Base-by-base conservation (phyloP, 345 rosid species). In the Eucalyptus pumila region DNA sequence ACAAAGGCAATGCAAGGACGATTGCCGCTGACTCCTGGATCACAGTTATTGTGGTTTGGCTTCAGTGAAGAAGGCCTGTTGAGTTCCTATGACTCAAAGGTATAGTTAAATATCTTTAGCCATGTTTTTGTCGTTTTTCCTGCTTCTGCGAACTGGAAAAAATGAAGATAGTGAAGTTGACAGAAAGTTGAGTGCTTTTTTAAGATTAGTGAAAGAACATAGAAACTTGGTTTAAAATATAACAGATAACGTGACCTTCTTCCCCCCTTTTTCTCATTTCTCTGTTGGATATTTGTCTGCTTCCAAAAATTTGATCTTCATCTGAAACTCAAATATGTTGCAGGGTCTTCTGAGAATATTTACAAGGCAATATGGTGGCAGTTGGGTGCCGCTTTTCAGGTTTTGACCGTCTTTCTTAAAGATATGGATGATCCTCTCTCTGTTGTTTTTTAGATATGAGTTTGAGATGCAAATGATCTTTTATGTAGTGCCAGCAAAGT, bases 301-400 rank as follows among this genome's bases (percentile, higher is more conserved):
- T 40, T 37, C 45, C 40, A 37, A 37, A 26, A 32, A 88, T 11
- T 56, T 83, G 24, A 54, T 88, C 17, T 88, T 88, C 37, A 24
- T 49, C 89, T 81, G 83, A 56, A 58, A 58, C 89, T 87, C 67
- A 16, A 48, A 13, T 80, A 37, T 58, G 49, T 44, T 94, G 92
- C 90, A 96, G 99, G 99, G 99, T 54, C 91, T 96, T 85, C 90
- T 98, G 93, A 93, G 96, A 92, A 94, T 93, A 86, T 95, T 92
- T 89, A 93, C 97, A 47, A 92, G 91, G 90, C 95, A 96, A 89
- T 97, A 72, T 93, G 99, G 97, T 90, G 99, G 99, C 92, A 94
- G 94, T 87, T 98, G 99, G 99, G 92, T 96, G 91, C 99, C 99
- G 32, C 92, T 96, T 87, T 98, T 97, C 96, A 96, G 99, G 99